Conservation (phyloP, 2,329 filamentous ascomycete species). For the Hymenoscyphus occultus region DNA sequence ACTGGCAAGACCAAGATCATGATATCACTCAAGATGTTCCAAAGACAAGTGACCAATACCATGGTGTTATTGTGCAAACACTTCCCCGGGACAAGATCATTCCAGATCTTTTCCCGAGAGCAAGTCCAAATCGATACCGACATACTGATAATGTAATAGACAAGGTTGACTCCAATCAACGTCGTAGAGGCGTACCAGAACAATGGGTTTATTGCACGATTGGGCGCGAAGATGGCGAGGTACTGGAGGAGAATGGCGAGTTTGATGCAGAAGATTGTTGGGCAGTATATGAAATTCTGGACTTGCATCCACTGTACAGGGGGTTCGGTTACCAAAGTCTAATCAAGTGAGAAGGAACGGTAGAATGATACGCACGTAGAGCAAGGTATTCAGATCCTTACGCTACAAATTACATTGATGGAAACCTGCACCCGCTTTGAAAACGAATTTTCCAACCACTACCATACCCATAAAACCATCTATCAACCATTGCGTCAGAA, state of each 20-base stretch:
- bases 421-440: background rate
- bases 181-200: background rate
- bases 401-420: background rate
- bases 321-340: background rate
- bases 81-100: background rate
- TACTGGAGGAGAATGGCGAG: constrained; percentile 1
- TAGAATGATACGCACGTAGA: background rate
- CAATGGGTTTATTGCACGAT: background rate
- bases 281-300: background rate
- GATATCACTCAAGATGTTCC: background rate
- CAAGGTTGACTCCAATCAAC: background rate
- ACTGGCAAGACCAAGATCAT: background rate
- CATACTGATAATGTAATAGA: background rate
- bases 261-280: background rate
- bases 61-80: background rate
- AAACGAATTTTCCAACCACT: background rate
- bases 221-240: background rate
- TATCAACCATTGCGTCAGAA: background rate
- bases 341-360: too few species aligned
- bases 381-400: background rate
- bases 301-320: background rate
- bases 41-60: background rate
- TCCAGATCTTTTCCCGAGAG: background rate
- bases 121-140: background rate
- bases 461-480: background rate